A percentile compares a stretch with the other conserved stretches of the same genome.
These are phyloP conservation scores for Periconia sp. DNA, from an alignment of 2,329 filamentous ascomycete genomes.

Conservation along the genomic window DNA sequence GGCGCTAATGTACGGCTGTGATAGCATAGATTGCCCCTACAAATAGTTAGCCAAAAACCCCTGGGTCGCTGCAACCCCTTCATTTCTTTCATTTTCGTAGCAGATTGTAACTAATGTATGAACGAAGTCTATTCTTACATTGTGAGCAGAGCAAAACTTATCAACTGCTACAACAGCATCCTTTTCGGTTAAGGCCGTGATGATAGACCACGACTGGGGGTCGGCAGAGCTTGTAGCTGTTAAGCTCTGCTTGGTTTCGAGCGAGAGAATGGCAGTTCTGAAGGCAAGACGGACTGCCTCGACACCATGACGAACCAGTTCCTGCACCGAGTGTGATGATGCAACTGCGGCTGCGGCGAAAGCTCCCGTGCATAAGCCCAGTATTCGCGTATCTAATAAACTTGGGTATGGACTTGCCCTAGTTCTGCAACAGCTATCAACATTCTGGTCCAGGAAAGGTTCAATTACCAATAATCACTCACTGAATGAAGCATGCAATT, in stretches of 20 bases:
- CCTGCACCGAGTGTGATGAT: slow-evolving; percentile 43
- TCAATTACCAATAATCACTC: too few relatives aligned
- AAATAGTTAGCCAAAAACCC: too few relatives aligned
- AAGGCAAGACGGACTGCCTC: slow-evolving; percentile 48
- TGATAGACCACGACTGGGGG: background rate
- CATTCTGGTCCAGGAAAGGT: too few relatives aligned
- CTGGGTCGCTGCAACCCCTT: too few relatives aligned
- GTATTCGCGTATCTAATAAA: slow-evolving; percentile 38
- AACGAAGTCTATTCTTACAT: background rate
- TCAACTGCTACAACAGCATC: too few relatives aligned
- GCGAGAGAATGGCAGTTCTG: slow-evolving; percentile 40
- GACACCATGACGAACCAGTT: slow-evolving; percentile 46
- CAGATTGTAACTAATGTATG: background rate
- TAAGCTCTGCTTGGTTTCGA: too few relatives aligned
- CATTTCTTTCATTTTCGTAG: too few relatives aligned
- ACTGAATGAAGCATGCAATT: background rate
- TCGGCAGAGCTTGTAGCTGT: too few relatives aligned
- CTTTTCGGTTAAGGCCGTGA: background rate
- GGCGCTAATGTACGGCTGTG: background rate
- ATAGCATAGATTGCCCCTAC: too few relatives aligned
- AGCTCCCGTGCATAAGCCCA: slow-evolving; percentile 49
- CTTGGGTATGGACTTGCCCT: too few relatives aligned
- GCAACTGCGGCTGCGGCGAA: slow-evolving; percentile 46
- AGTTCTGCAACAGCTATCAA: too few relatives aligned
- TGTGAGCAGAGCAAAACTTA: background rate